These are phyloP conservation scores for Tranzscheliella williamsii DNA, from an alignment of 1,284 basidiomycete genomes.

Conservation along the genomic window DNA sequence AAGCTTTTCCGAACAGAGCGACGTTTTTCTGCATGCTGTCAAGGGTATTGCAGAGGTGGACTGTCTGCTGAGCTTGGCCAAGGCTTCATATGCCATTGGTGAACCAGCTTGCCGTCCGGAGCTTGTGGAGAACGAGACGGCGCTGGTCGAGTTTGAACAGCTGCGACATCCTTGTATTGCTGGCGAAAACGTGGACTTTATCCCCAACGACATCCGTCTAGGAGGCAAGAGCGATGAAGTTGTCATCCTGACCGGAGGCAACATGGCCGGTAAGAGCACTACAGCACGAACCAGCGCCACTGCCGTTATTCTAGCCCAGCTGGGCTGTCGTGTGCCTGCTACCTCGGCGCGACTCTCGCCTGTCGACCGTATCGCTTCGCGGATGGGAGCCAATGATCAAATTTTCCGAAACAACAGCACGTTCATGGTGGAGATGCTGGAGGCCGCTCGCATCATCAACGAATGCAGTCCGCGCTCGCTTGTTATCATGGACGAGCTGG, in stretches of 20 bases:
- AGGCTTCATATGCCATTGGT: slow-evolving; percentile 83
- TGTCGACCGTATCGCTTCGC: slow-evolving; percentile 89
- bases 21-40: slow-evolving; percentile 52
- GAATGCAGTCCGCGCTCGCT: slow-evolving; percentile 59
- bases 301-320: slow-evolving; percentile 91
- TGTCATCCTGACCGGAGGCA: slow-evolving; percentile 90
- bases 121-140: slow-evolving; percentile 77
- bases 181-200: slow-evolving; percentile 70
- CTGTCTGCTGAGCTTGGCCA: slow-evolving; percentile 89
- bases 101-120: slow-evolving; percentile 89
- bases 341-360: slow-evolving; percentile 79
- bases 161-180: slow-evolving; percentile 76
- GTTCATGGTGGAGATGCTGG: slow-evolving; percentile 61
- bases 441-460: slow-evolving; percentile 57
- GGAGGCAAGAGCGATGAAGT: slow-evolving; percentile 79
- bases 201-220: slow-evolving; percentile 88
- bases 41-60: slow-evolving; percentile 82
- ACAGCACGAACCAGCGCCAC: slow-evolving; percentile 93
- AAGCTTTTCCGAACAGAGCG: slow-evolving; percentile 81
- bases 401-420: slow-evolving; percentile 59
- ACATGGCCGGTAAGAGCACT: slow-evolving; percentile 69
- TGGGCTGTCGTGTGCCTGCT: slow-evolving; percentile 97
- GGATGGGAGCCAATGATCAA: slow-evolving; percentile 80
- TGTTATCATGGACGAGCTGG: slow-evolving; percentile 61
- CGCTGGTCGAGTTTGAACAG: slow-evolving; percentile 77